Conservation (phyloP, 306 rosid species). For the Acmispon strigosus region DNA sequence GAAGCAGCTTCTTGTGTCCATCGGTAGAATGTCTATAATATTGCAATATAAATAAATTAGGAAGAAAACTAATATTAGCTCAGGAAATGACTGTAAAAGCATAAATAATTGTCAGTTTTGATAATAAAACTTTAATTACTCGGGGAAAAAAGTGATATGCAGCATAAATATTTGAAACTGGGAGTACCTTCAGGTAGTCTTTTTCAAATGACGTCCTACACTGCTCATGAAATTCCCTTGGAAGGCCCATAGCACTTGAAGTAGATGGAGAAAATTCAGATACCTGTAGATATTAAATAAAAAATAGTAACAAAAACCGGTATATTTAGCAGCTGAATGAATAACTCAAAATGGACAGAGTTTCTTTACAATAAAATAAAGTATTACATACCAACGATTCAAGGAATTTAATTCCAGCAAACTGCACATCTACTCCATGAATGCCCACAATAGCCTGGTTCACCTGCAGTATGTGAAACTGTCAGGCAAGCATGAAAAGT, state of each 20-base stretch:
- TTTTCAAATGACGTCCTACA: conserved; percentile 78
- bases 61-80: not conserved
- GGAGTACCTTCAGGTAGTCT: conserved; percentile 73
- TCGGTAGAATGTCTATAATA: conserved; percentile 59
- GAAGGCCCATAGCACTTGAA: conserved; percentile 93
- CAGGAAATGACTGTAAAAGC: conserved; percentile 3
- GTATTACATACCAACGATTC: conserved; percentile 65
- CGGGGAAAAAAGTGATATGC: not conserved
- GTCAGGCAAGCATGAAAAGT: conserved; percentile 15
- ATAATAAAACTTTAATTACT: conserved; percentile 11
- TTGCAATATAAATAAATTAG: not conserved
- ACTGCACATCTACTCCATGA: conserved; percentile 81
- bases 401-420: conserved; percentile 72
- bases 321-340: conserved; percentile 17
- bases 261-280: conserved; percentile 97
- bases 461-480: conserved; percentile 51
- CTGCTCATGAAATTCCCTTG: conserved; percentile 94
- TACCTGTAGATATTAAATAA: conserved; percentile 41
- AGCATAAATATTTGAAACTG: conserved; percentile 2
- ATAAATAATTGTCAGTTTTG: not conserved
- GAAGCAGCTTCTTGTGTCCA: conserved; percentile 91
- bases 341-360: conserved; percentile 7
- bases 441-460: conserved; percentile 72
- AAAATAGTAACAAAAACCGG: not conserved
- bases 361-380: conserved; percentile 7